These are phyloP conservation scores for Lactarius akahatsu DNA, from an alignment of 768 basidiomycete genomes.

Conservation along the genomic window DNA sequence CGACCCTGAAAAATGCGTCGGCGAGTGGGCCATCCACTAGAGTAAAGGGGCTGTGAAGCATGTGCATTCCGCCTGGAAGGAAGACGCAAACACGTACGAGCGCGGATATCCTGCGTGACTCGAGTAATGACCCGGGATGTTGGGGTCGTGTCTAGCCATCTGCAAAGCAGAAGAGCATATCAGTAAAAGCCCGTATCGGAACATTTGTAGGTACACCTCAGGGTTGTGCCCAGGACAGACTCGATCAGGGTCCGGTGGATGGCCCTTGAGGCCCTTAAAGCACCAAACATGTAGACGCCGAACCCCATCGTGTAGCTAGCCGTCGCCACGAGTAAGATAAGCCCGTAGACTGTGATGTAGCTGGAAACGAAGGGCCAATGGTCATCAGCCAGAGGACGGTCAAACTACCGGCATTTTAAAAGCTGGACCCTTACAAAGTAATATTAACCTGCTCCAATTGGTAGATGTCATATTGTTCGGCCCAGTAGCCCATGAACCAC, in stretches of 20 bases:
- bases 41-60: not conserved
- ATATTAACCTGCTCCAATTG: conserved; percentile 38
- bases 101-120: conserved; percentile 62
- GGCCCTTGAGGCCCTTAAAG: conserved; percentile 50
- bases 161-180: conserved; percentile 21
- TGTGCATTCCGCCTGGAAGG: not conserved
- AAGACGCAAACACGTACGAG: conserved; percentile 28
- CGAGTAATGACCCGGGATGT: conserved; percentile 60
- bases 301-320: conserved; percentile 38
- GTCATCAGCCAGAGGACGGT: not conserved
- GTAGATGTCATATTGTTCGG: conserved; percentile 41
- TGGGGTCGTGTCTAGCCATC: conserved; percentile 53
- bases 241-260: conserved; percentile 54
- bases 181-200: too few species aligned
- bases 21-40: conserved; percentile 40
- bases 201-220: conserved; percentile 49
- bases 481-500: conserved; percentile 49
- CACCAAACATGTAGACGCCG: conserved; percentile 45
- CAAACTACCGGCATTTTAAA: not conserved
- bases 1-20: conserved; percentile 30
- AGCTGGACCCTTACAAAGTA: conserved; percentile 34
- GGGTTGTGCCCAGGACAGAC: conserved; percentile 57
- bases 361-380: conserved; percentile 34
- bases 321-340: conserved; percentile 38
- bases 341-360: conserved; percentile 47